These are phyloP conservation scores for Globisporangium canariense DNA, from an alignment of 352 stramenopile genomes.

Conservation along the genomic window DNA sequence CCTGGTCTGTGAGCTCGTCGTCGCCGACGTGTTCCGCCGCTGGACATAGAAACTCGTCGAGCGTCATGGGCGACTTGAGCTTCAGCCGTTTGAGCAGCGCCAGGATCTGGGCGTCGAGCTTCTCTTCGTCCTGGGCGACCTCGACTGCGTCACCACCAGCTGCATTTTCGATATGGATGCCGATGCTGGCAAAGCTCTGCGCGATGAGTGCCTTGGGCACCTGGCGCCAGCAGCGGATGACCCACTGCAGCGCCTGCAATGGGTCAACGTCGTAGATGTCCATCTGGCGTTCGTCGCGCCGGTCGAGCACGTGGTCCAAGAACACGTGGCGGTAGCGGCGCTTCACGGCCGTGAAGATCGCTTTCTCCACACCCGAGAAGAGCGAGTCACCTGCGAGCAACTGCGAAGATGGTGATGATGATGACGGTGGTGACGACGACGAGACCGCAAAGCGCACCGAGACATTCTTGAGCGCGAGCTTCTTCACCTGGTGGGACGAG, in stretches of 20 bases:
- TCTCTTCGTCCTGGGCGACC: conserved; percentile 30
- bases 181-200: conserved; percentile 38
- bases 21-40: conserved; percentile 43
- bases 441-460: conserved; percentile 41
- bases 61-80: conserved; percentile 33
- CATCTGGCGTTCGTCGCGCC: conserved; percentile 29
- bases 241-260: conserved; percentile 59
- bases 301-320: conserved; percentile 43
- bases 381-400: conserved; percentile 27
- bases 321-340: conserved; percentile 52
- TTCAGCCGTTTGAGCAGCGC: conserved; percentile 52
- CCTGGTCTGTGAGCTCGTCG: conserved; percentile 54
- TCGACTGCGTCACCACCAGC: background rate
- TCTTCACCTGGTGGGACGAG: conserved; percentile 54
- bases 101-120: conserved; percentile 53
- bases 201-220: conserved; percentile 50
- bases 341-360: conserved; percentile 48
- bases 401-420: conserved; percentile 25
- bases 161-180: conserved; percentile 17
- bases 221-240: conserved; percentile 49
- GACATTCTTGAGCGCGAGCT: conserved; percentile 59
- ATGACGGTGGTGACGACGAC: conserved; percentile 1
- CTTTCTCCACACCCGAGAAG: conserved; percentile 37
- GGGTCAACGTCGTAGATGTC: conserved; percentile 42
- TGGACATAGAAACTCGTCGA: conserved; percentile 54